phyloP scores from a whole-genome alignment of 1,284 basidiomycete genomes.

The Afroboletus lepidellus region DNA sequence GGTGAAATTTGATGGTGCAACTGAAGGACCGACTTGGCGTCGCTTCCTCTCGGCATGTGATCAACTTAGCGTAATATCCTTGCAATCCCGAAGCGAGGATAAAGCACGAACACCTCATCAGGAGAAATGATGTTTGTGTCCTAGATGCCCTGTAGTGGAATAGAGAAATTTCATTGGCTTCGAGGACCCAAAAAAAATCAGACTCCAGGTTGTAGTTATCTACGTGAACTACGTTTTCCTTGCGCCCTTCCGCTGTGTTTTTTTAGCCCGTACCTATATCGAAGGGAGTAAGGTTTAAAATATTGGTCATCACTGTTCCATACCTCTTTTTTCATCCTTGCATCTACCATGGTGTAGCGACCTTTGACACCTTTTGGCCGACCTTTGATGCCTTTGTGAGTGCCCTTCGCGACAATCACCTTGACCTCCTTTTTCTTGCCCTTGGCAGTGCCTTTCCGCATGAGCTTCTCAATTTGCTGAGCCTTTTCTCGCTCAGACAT shows the following conservation, averaged over 20 bases:
- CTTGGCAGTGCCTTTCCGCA: slow-evolving; percentile 74
- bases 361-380: slow-evolving; percentile 96
- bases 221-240: slow-evolving; percentile 52
- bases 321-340: slow-evolving; percentile 83
- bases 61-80: slow-evolving; percentile 36
- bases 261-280: slow-evolving; percentile 66
- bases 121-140: slow-evolving; percentile 13
- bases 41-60: slow-evolving; percentile 56
- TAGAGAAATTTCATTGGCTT: neutral
- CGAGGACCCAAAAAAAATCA: neutral
- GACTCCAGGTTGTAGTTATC: slow-evolving; percentile 2
- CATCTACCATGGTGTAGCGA: slow-evolving; percentile 89
- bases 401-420: slow-evolving; percentile 90
- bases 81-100: slow-evolving; percentile 16
- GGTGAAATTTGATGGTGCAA: slow-evolving; percentile 45
- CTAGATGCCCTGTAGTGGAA: neutral
- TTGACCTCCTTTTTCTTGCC: slow-evolving; percentile 83
- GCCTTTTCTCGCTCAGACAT: slow-evolving; percentile 95
- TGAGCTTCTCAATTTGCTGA: slow-evolving; percentile 87
- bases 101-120: slow-evolving; percentile 9
- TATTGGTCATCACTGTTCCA: slow-evolving; percentile 15
- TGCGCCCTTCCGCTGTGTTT: slow-evolving; percentile 67
- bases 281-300: slow-evolving; percentile 4
- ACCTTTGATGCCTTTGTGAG: slow-evolving; percentile 88
- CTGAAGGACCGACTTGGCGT: slow-evolving; percentile 46